These are phyloP conservation scores for Exidia glandulosa DNA, from an alignment of 768 basidiomycete genomes.

Conservation along the genomic window DNA sequence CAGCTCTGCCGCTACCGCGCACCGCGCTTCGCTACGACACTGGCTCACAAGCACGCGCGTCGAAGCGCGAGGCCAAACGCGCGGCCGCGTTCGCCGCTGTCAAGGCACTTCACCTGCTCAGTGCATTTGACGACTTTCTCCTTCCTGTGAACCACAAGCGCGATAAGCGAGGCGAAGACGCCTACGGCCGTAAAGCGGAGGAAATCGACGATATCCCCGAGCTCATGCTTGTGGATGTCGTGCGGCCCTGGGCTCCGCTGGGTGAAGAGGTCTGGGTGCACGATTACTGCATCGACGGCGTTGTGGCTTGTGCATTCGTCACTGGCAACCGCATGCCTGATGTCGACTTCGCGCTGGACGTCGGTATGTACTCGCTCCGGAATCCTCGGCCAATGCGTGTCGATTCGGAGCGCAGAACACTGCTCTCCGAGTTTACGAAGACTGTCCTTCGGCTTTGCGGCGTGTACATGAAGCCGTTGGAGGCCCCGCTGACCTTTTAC, in stretches of 20 bases:
- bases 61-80: conserved; percentile 76
- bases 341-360: conserved; percentile 24
- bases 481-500: conserved; percentile 43
- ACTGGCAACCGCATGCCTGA: conserved; percentile 49
- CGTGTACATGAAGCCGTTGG: conserved; percentile 12
- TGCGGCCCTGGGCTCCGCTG: conserved; percentile 50
- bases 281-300: conserved; percentile 39
- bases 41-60: conserved; percentile 33
- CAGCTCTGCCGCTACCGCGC: conserved; percentile 47
- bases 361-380: background rate
- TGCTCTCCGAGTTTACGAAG: background rate
- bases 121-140: conserved; percentile 74
- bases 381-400: background rate
- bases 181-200: conserved; percentile 35
- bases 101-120: conserved; percentile 51
- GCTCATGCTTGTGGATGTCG: conserved; percentile 48
- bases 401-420: background rate
- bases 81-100: conserved; percentile 75
- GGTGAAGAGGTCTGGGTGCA: conserved; percentile 54
- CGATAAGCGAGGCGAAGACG: conserved; percentile 40
- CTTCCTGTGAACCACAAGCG: conserved; percentile 51
- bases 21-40: conserved; percentile 48
- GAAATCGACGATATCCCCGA: conserved; percentile 37
- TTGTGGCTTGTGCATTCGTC: conserved; percentile 47
- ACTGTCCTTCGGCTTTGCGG: background rate